phyloP scores from a whole-genome alignment of 1,284 basidiomycete species.

The Cryptococcus sp. region DNA sequence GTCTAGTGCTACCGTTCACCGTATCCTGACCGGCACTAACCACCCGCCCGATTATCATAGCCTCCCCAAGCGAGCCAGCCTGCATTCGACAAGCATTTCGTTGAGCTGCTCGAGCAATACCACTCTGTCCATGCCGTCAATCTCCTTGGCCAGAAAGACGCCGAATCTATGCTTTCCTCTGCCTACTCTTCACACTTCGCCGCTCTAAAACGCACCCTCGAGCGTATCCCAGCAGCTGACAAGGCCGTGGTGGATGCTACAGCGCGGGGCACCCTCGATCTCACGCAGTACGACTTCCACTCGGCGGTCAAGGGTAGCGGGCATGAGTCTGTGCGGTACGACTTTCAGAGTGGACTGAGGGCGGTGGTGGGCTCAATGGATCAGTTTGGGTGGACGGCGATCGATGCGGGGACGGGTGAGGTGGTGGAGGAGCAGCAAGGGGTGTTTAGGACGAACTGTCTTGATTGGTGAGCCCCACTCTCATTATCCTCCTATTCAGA shows the following conservation, averaged over 20 bases:
- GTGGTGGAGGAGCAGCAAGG: slow-evolving; percentile 80
- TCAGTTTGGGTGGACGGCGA: slow-evolving; percentile 78
- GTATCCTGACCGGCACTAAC: slow-evolving; percentile 10
- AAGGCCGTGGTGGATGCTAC: slow-evolving; percentile 28
- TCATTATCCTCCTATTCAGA: background rate
- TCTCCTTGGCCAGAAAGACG: slow-evolving; percentile 83
- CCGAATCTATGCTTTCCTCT: slow-evolving; percentile 76
- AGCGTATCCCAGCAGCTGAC: slow-evolving; percentile 58
- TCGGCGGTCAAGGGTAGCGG: slow-evolving; percentile 74
- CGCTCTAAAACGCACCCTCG: slow-evolving; percentile 53
- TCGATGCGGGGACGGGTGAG: slow-evolving; percentile 63
- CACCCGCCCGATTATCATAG: too few species aligned
- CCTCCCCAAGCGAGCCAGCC: slow-evolving; percentile 87
- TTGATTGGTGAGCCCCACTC: slow-evolving; percentile 70
- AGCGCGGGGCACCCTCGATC: slow-evolving; percentile 39
- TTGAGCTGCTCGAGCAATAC: slow-evolving; percentile 78
- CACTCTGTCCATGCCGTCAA: slow-evolving; percentile 78
- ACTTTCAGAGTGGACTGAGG: slow-evolving; percentile 67
- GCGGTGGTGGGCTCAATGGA: slow-evolving; percentile 66
- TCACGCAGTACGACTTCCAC: slow-evolving; percentile 96
- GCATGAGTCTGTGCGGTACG: slow-evolving; percentile 77
- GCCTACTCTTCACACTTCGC: slow-evolving; percentile 77
- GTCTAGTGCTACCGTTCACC: slow-evolving; percentile 7
- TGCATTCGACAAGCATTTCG: slow-evolving; percentile 91
- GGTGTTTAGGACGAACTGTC: slow-evolving; percentile 89